Evolutionary conservation across 306 rosid genomes (phyloP).

Genomic region (Albizia julibrissin): DNA sequence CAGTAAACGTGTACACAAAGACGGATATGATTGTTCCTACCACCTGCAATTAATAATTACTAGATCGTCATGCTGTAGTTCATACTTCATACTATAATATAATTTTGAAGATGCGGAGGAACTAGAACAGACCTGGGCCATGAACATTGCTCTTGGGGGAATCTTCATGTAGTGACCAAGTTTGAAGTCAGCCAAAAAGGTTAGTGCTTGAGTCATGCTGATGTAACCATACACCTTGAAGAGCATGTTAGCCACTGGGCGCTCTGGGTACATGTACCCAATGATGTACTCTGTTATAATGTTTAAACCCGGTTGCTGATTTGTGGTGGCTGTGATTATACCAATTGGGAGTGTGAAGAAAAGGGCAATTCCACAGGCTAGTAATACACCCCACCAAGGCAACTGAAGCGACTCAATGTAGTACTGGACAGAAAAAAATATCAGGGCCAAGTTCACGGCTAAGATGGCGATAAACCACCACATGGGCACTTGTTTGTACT

Average conservation of each 20-base stretch:
- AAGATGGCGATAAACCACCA: conserved; percentile 61
- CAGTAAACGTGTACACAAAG: conserved; percentile 47
- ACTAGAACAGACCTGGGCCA: conserved; percentile 52
- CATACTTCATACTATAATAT: neutral
- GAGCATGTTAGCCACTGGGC: conserved; percentile 70
- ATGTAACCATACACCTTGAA: conserved; percentile 68
- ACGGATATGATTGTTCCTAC: conserved; percentile 56
- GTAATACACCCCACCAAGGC: conserved; percentile 71
- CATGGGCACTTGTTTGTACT: conserved; percentile 50
- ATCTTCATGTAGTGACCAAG: conserved; percentile 75
- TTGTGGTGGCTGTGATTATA: conserved; percentile 57
- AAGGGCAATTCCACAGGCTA: conserved; percentile 56
- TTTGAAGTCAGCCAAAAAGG: conserved; percentile 55
- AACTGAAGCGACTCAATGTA: conserved; percentile 55
- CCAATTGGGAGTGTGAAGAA: conserved; percentile 60
- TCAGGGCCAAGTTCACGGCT: conserved; percentile 42
- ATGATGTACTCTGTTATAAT: conserved; percentile 59
- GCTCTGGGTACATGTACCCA: conserved; percentile 60
- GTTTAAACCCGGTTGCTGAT: conserved; percentile 63
- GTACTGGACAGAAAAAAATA: conserved; percentile 38
- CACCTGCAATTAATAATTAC: conserved; percentile 36
- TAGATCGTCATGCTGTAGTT: neutral
- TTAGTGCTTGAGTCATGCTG: conserved; percentile 57
- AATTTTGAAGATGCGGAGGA: neutral
- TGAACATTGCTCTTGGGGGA: conserved; percentile 71